Evolutionary conservation across 2,329 filamentous ascomycete genomes (phyloP).

Genomic region (Phaeophleospora eucalypticola): DNA sequence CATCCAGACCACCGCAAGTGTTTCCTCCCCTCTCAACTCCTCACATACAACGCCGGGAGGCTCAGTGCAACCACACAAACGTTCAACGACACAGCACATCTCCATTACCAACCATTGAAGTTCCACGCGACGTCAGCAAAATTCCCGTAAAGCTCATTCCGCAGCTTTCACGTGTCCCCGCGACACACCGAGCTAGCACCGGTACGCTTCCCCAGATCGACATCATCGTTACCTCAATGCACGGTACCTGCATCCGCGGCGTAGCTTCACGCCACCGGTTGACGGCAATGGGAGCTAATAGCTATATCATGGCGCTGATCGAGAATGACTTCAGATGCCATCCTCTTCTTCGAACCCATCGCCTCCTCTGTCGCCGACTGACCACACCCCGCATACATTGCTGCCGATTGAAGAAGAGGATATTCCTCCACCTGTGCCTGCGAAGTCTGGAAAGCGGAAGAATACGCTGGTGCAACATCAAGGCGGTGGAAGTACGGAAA

Average conservation of each 20-base stretch:
- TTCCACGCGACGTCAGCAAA: neutral
- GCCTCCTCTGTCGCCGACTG: neutral
- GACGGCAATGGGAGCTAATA: no score
- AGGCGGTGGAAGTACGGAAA: no score
- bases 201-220: neutral
- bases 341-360: neutral
- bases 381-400: neutral
- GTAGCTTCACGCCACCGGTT: neutral
- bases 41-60: neutral
- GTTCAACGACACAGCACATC: no score
- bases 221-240: conserved; percentile 3
- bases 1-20: no score
- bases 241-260: neutral
- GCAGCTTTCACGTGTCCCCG: neutral
- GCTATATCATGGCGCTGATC: no score
- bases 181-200: neutral
- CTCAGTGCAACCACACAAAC: neutral
- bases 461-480: neutral
- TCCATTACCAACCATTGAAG: no score
- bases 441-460: neutral
- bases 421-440: neutral
- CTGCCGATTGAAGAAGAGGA: neutral
- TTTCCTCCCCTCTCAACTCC: neutral
- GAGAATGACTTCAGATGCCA: no score
- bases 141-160: neutral